Percentiles rank a stretch among this genome's conserved stretches.
Evolutionary conservation across 139 green algal species (phyloP).

Genomic region (Chlamydomonas asymmetrica): DNA sequence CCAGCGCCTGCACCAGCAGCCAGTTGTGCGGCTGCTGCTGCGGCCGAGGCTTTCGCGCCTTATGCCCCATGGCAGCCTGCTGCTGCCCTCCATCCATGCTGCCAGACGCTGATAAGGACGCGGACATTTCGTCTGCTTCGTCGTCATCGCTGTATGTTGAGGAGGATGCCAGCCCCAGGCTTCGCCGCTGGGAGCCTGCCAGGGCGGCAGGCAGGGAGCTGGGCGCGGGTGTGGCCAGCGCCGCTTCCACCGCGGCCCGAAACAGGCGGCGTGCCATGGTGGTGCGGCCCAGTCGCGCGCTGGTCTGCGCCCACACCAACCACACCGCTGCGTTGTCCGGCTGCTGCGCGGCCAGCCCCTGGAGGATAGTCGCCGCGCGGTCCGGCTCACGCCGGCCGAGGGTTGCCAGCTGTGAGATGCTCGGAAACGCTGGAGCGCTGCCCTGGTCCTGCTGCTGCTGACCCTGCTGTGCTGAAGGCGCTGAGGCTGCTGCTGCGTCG

Average conservation of each 20-base stretch:
- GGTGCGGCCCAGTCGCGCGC: conserved; percentile 15
- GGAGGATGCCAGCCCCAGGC: too few relatives aligned
- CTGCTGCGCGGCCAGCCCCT: conserved; percentile 1
- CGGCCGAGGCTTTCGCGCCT: not conserved
- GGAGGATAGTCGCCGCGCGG: conserved; percentile 5
- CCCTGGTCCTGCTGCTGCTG: conserved; percentile 9
- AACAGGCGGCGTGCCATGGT: conserved; percentile 50
- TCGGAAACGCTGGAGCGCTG: not conserved
- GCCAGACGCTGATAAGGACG: too few relatives aligned
- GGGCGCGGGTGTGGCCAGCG: too few relatives aligned
- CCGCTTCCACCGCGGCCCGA: conserved; percentile 44
- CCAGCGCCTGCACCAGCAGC: conserved; percentile 41
- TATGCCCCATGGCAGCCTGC: not conserved
- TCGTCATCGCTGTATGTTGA: too few relatives aligned
- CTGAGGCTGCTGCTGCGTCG: not conserved
- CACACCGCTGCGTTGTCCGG: conserved; percentile 24
- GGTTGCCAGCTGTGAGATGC: not conserved
- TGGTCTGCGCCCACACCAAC: conserved; percentile 66
- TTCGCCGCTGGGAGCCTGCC: too few relatives aligned
- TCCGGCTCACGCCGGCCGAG: not conserved
- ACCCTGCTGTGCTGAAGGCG: conserved; percentile 30
- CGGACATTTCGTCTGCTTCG: too few relatives aligned
- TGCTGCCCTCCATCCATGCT: not conserved
- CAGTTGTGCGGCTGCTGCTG: conserved; percentile 8
- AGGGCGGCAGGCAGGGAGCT: too few relatives aligned